Evolutionary conservation across 179 eudicot genomes (phyloP).

Genomic region (Beta lomatogona): DNA sequence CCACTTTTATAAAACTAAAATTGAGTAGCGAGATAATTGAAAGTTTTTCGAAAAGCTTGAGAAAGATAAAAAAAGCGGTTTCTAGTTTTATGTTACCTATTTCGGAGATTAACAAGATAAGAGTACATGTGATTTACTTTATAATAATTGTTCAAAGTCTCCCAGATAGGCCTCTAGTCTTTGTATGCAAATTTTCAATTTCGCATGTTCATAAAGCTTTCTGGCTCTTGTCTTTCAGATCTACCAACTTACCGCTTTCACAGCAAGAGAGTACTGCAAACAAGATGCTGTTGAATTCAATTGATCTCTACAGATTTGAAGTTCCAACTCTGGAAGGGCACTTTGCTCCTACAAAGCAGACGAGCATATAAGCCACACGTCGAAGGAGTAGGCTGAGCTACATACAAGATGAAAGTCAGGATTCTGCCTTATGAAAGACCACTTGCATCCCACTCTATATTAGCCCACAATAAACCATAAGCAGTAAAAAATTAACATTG

Average conservation of each 20-base stretch:
- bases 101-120: too few relatives aligned
- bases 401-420: background rate
- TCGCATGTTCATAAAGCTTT: background rate
- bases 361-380: background rate
- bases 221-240: background rate
- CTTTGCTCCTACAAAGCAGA: conserved; percentile 1
- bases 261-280: background rate
- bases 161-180: background rate
- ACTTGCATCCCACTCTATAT: background rate
- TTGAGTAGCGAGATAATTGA: background rate
- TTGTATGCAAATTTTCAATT: background rate
- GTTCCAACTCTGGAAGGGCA: background rate
- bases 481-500: background rate
- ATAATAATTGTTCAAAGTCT: background rate
- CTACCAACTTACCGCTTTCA: conserved; percentile 1
- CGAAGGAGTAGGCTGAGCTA: too few relatives aligned
- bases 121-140: background rate
- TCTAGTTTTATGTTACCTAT: background rate
- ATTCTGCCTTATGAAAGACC: background rate
- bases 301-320: background rate
- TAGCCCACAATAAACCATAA: background rate
- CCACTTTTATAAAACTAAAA: too few relatives aligned
- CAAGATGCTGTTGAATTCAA: background rate
- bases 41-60: background rate
- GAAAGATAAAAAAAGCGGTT: background rate